Conservation (phyloP, 1,139 yeast genomes). For the Diutina ranongensis region DNA sequence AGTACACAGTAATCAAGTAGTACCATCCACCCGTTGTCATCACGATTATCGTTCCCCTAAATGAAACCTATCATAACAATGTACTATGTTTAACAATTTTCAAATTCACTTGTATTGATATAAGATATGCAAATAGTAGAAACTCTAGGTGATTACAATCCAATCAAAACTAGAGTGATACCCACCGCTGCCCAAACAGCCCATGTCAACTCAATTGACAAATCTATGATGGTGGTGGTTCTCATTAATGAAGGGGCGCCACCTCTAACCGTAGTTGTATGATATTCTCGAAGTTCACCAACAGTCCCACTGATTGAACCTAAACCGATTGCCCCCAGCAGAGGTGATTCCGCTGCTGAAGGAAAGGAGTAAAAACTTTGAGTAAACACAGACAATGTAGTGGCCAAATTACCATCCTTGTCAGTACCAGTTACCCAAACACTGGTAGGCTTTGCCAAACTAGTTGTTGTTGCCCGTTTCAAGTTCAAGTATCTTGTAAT, state of each 20-base stretch:
- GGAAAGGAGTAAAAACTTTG: background rate
- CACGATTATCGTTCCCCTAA: too few species aligned
- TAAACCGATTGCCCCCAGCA: background rate
- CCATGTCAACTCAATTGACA: too few species aligned
- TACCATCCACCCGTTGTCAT: too few species aligned
- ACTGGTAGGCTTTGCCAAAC: background rate
- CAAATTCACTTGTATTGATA: too few species aligned
- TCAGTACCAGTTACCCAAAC: conserved; percentile 3
- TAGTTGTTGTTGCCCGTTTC: conserved; percentile 10
- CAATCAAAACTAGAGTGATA: background rate
- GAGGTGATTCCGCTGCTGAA: background rate
- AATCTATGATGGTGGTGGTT: too few species aligned
- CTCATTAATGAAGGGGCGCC: background rate
- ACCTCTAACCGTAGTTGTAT: background rate
- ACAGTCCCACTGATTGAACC: background rate
- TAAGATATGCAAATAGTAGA: too few species aligned
- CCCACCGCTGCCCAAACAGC: background rate
- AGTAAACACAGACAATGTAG: background rate
- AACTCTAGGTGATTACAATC: too few species aligned
- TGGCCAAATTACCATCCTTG: conserved; percentile 1
- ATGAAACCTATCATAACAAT: too few species aligned
- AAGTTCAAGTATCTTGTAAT: conserved; percentile 6
- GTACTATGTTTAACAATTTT: too few species aligned
- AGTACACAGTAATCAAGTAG: too few species aligned
- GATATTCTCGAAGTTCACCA: background rate